Evolutionary conservation across 768 basidiomycete species (phyloP), one percentile per base, ranked within the genome.

Genomic region (Lactarius hengduanensis): DNA sequence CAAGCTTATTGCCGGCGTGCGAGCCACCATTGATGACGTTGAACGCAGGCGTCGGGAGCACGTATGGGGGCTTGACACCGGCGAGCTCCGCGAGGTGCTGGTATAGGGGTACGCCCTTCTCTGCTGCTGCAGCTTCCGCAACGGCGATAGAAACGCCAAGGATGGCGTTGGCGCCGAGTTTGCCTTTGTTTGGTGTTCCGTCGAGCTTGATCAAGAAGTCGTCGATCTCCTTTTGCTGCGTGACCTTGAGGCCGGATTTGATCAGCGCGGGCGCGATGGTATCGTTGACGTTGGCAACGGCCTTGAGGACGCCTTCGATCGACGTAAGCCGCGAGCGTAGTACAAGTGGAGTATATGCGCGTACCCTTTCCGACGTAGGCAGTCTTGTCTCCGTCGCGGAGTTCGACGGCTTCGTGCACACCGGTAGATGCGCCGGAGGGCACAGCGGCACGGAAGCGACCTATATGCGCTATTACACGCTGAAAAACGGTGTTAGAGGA

Each of bases 1-100:
- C 97, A 70, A 99, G 91, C 80, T 96, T 96, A 86, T 99, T 99
- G 59, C 97, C 97, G 66, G 97, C 97, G 77, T 99, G 97, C 69
- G 96, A 98, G 70, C 97, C 97, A 78, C 97, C 97, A 80, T 99
- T 99, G 84, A 99, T 99, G 73, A 99, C 97, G 78, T 99, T 99
- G 86, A 99, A 95, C 66, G 92, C 88, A 57, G 97, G 97, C 76
- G 80, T 81, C 68, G 97, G 97, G 73, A 98, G 89, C 67, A 94
- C 84, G 78, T 89, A 98, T 55, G 97, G 96, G 61, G 93, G 83
- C 80, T 96, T 94, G 79, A 96, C 86, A 72, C 96, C 96, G 65
- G 97, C 93, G 71, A 99, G 89, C 69, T 94, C 91, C 57, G 96
- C 97, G 71, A 98, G 86, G 84, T 98, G 94, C 77, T 92, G 87